Percentiles rank a stretch among this genome's conserved stretches.
Conservation (phyloP, 495 filamentous ascomycete species). For the Podospora pseudopauciseta region DNA sequence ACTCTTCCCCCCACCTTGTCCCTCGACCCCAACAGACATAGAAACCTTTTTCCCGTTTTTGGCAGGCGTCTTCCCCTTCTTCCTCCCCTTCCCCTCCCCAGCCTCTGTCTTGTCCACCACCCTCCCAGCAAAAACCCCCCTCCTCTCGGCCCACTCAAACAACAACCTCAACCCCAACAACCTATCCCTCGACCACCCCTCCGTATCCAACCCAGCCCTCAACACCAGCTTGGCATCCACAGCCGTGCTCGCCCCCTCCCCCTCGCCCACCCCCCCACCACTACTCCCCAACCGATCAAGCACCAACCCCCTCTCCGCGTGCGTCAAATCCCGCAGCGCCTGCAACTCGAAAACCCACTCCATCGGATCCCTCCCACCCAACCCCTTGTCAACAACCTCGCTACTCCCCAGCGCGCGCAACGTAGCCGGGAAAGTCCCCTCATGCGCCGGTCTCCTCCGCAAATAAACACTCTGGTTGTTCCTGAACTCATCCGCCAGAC, state of each 20-base stretch:
- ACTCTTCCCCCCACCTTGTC: constrained; percentile 15
- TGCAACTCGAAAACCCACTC: constrained; percentile 75
- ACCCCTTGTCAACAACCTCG: constrained; percentile 26
- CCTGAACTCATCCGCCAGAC: constrained; percentile 66
- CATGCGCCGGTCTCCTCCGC: constrained; percentile 66
- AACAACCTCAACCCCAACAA: constrained; percentile 72
- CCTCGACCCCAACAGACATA: constrained; percentile 13
- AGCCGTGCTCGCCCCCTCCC: constrained; percentile 54
- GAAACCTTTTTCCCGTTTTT: constrained; percentile 33
- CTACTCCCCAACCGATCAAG: constrained; percentile 46
- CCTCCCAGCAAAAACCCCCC: constrained; percentile 15
- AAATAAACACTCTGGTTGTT: constrained; percentile 76
- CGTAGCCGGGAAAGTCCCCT: constrained; percentile 71
- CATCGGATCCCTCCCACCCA: constrained; percentile 42
- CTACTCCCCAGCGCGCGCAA: constrained; percentile 59
- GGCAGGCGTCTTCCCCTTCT: constrained; percentile 3
- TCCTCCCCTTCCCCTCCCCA: constrained; percentile 31
- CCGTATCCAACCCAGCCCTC: constrained; percentile 55
- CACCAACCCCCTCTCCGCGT: constrained; percentile 72
- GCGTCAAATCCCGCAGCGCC: constrained; percentile 61
- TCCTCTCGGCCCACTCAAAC: constrained; percentile 73
- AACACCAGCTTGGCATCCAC: constrained; percentile 77
- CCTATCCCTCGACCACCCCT: constrained; percentile 55
- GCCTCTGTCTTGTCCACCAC: constrained; percentile 20
- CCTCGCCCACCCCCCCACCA: constrained; percentile 45